phyloP scores from a whole-genome alignment of 2,329 filamentous ascomycete species.

The Knufia petricola region DNA sequence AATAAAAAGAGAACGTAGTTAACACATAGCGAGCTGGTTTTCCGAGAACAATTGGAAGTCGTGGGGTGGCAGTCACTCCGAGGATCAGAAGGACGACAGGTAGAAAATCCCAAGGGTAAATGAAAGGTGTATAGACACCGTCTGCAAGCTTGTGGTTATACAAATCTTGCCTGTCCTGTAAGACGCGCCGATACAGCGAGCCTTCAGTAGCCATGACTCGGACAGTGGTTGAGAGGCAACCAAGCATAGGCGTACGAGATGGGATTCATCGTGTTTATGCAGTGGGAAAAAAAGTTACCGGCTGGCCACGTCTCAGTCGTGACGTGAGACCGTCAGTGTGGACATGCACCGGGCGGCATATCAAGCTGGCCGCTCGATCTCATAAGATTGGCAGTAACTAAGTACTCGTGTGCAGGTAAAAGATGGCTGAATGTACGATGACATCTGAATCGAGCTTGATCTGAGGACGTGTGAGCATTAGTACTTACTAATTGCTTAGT shows the following conservation, averaged over 20 bases:
- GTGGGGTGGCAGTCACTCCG: slow-evolving; percentile 14
- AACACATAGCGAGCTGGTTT: not conserved
- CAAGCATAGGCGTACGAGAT: not conserved
- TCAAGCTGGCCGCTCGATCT: too few relatives aligned
- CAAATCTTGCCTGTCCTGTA: slow-evolving; percentile 15
- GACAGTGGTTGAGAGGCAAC: not conserved
- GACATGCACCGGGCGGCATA: too few relatives aligned
- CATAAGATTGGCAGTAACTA: too few relatives aligned
- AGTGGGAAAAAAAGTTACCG: slow-evolving; percentile 4
- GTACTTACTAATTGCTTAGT: too few relatives aligned
- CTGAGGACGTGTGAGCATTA: too few relatives aligned
- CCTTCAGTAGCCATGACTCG: not conserved
- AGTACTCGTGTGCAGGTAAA: too few relatives aligned
- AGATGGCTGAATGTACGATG: too few relatives aligned
- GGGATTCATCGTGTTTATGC: not conserved
- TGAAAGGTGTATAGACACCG: slow-evolving; percentile 18
- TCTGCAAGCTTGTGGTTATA: slow-evolving; percentile 16
- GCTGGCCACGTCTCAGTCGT: not conserved
- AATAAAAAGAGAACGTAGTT: not conserved
- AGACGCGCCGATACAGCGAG: slow-evolving; percentile 32
- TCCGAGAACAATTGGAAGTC: slow-evolving; percentile 5
- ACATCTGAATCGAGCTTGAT: too few relatives aligned
- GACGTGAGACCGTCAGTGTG: not conserved
- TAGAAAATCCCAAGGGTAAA: slow-evolving; percentile 21
- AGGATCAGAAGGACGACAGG: slow-evolving; percentile 18